Evolutionary conservation across 2,329 filamentous ascomycete species (phyloP), one percentile per base, ranked within the genome.

Genomic region (Penicillium sp.): DNA sequence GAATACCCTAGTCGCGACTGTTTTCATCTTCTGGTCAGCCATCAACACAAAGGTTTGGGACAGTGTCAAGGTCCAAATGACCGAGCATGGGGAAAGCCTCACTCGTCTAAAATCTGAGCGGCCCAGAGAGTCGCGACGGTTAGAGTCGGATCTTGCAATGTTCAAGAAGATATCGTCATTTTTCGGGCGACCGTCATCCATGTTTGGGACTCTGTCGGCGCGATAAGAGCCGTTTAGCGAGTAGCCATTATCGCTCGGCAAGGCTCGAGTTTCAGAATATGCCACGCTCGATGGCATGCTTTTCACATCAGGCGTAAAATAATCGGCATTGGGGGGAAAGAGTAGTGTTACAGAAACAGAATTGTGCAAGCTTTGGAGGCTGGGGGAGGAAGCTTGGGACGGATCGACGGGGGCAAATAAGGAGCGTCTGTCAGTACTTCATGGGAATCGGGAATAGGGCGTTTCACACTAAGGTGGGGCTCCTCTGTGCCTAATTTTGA

Each of bases 151-250:
- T 51, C 67, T 67, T 9, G 72, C 72, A 47, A 74, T 74, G 49
- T 74, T 74, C 44, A 74, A 54, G 50, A 74, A 74, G 23, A 74
- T 55, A 59, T 74, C 72, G 42, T 73, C 71, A 48, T 66, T 70
- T 48, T 66, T 69, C 23, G 61, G 61, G 35, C 62, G 62, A 29
- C 57, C 49, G 34, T 73, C 69, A 29, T 73, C 69, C 31, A 63
- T 59, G 38, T 63, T 61, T 32, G 63, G 60, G 16, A 62, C 61
- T 34, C 56, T 64, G 47, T 60, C 62, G 29, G 56, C 44, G 16
- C 56, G 59, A 43, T 61, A 59, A 39, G 52, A 42, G 34, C 56
- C 50, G 42, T 66, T 62, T 26, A 52, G 34, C 40, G 55, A 49
- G 48, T 51, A 58, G 44, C 54, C 55, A 46, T 59, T 56, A 28